These are phyloP conservation scores for Priceomyces medius DNA, from an alignment of 805 yeast species.

Conservation along the genomic window DNA sequence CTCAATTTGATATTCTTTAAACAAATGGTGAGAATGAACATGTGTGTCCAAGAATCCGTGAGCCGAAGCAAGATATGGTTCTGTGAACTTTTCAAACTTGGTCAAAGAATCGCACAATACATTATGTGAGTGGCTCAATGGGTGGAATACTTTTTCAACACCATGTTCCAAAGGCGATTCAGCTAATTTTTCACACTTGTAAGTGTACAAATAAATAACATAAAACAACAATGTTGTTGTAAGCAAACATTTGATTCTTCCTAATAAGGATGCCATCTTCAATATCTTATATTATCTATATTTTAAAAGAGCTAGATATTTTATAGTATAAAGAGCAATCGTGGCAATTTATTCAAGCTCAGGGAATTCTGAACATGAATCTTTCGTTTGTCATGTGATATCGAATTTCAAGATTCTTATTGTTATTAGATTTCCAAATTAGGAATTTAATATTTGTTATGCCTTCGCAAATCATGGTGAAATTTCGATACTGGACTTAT, in stretches of 20 bases:
- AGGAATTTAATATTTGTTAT: too few relatives aligned
- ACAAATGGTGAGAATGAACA: constrained; percentile 37
- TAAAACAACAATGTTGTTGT: constrained; percentile 30
- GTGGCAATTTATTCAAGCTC: constrained; percentile 7
- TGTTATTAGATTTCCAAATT: constrained; percentile 12
- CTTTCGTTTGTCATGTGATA: constrained; percentile 8
- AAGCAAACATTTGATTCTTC: constrained; percentile 13
- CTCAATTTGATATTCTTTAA: constrained; percentile 31
- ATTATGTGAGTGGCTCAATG: constrained; percentile 36
- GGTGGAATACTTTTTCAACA: constrained; percentile 34
- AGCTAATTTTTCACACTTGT: constrained; percentile 37
- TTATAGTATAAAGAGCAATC: constrained; percentile 8
- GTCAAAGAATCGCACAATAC: constrained; percentile 33
- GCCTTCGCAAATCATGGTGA: too few relatives aligned
- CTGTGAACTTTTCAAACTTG: constrained; percentile 24
- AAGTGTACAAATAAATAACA: constrained; percentile 35
- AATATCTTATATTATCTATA: neutral
- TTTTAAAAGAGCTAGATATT: neutral
- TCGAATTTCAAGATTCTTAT: neutral
- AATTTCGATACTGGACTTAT: neutral
- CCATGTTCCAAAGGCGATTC: constrained; percentile 30
- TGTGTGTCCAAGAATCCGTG: constrained; percentile 33
- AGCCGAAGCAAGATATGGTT: constrained; percentile 30
- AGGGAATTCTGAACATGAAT: constrained; percentile 3
- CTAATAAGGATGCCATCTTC: constrained; percentile 8